A percentile compares a stretch with the other conserved stretches of the same genome.
Conservation (phyloP, 2,329 filamentous ascomycete genomes). For the Neocatenulostroma microsporum region DNA sequence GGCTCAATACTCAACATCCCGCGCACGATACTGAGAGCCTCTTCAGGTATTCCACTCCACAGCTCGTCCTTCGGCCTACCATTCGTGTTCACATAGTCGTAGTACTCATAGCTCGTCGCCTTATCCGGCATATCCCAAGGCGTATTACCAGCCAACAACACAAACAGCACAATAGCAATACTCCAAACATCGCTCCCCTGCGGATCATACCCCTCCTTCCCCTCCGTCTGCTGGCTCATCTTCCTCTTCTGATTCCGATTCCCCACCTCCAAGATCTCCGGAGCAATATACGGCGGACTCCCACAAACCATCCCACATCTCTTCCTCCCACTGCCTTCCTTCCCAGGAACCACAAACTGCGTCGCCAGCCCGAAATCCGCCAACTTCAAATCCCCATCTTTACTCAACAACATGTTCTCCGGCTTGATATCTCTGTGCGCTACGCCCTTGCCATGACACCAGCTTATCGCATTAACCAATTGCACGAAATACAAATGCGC, state of each 20-base stretch:
- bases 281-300: constrained; percentile 93
- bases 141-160: constrained; percentile 89
- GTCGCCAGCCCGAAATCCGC: constrained; percentile 96
- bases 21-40: constrained; percentile 71
- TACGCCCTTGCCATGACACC: constrained; percentile 93
- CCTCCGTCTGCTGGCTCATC: constrained; percentile 34
- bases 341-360: constrained; percentile 70
- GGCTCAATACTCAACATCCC: constrained; percentile 88
- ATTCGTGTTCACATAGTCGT: constrained; percentile 72
- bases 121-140: constrained; percentile 89
- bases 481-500: constrained; percentile 95
- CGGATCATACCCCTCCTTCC: constrained; percentile 58
- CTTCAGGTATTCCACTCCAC: constrained; percentile 69
- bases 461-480: constrained; percentile 80
- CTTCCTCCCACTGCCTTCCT: constrained; percentile 73
- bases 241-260: constrained; percentile 40
- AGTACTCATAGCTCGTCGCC: constrained; percentile 76
- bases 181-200: constrained; percentile 94
- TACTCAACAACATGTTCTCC: constrained; percentile 87
- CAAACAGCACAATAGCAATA: constrained; percentile 95
- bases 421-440: constrained; percentile 71
- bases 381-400: constrained; percentile 79
- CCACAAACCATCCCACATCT: constrained; percentile 84
- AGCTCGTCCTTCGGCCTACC: constrained; percentile 75
- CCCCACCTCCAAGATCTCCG: constrained; percentile 63